A percentile compares a stretch with the other conserved stretches of the same genome.
Conservation (phyloP, 139 green algal species). For the Chlorella sorokiniana region DNA sequence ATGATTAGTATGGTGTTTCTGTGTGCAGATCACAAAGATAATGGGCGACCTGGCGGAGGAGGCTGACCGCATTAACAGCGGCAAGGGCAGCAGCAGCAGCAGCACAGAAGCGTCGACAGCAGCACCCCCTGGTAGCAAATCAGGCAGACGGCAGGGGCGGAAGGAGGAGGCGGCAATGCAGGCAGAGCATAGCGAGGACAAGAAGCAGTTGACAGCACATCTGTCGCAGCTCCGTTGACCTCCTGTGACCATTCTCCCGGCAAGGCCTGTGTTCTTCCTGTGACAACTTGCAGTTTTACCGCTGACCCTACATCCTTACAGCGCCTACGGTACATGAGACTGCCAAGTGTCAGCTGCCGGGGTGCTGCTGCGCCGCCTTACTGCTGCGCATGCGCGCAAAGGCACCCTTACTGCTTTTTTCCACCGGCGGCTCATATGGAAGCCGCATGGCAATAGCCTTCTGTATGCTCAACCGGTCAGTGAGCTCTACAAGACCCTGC, state of each 20-base stretch:
- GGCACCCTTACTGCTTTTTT: slow-evolving; percentile 19
- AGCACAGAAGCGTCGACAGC: background rate
- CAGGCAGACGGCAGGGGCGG: background rate
- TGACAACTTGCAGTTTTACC: no score
- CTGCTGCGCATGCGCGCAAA: slow-evolving; percentile 3
- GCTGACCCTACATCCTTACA: background rate
- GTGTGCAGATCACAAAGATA: slow-evolving; percentile 37
- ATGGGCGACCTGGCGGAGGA: slow-evolving; percentile 58
- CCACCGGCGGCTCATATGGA: slow-evolving; percentile 7
- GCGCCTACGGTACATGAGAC: background rate
- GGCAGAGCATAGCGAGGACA: slow-evolving; percentile 1
- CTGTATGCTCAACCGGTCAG: slow-evolving; percentile 34
- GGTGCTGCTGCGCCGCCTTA: background rate
- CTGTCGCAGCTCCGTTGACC: background rate
- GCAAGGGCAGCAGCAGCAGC: background rate
- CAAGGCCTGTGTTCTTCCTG: no score
- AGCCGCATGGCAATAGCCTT: slow-evolving; percentile 37
- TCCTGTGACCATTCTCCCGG: background rate
- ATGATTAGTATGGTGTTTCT: background rate
- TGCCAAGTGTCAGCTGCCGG: background rate
- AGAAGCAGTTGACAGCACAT: background rate
- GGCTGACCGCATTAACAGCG: slow-evolving; percentile 37
- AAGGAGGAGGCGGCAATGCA: background rate
- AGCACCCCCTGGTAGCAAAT: background rate
- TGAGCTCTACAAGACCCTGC: slow-evolving; percentile 38